Evolutionary conservation across 306 rosid genomes (phyloP), one percentile per base, ranked within the genome.

Genomic region (Hippophae tibetana): DNA sequence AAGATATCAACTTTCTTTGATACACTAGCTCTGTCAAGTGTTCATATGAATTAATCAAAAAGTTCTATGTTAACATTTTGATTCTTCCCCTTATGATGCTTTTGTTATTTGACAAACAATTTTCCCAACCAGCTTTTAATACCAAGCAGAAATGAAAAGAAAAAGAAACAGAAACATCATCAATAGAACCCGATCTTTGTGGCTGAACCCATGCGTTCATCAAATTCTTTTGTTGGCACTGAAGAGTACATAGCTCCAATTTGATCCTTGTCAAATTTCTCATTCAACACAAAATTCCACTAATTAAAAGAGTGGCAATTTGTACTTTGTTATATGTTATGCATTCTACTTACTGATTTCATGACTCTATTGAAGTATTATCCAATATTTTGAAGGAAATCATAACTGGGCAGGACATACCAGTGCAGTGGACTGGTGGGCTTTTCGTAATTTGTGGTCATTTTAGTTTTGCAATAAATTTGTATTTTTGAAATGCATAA

Each of bases 341-440:
- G 23, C 1, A 18, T 18, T 18, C 23, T 18, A 18, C 7, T 12
- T 48, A 1, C 7, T 12, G 0, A 6, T 48, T 7, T 12, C 13
- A 11, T 7, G 23, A 5, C 52, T 5, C 18, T 12, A 11, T 48
- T 9, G 6, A 42, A 23, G 5, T 60, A 52, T 11, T 72, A 68
- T 50, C 43, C 13, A 48, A 44, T 57, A 43, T 5, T 52, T 65
- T 81, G 71, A 84, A 92, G 99, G 99, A 92, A 88, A 92, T 88
- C 72, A 85, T 92, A 60, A 78, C 85, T 53, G 96, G 71, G 87
- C 90, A 52, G 96, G 99, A 47, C 99, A 92, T 76, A 79, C 86
- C 13, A 88, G 96, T 80, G 99, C 93, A 26, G 96, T 92, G 63
- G 99, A 92, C 78, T 92, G 99, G 99, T 92, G 99, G 96, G 96